Evolutionary conservation across 202 grass and related monocot genomes (phyloP).

Genomic region (Hordeum pubiflorum): DNA sequence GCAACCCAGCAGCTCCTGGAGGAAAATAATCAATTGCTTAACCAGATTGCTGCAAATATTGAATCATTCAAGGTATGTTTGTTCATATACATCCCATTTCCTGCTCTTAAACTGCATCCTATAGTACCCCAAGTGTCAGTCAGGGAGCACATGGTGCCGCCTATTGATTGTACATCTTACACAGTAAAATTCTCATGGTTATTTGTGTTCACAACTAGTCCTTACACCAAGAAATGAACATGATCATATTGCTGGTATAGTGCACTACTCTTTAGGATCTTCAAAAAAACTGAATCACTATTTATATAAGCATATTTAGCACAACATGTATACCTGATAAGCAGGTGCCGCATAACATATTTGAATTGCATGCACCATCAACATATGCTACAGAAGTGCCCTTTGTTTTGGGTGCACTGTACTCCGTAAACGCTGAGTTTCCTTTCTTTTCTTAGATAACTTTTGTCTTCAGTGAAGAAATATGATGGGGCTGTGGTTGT

Average conservation of each 20-base stretch:
- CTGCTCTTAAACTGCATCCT: background rate
- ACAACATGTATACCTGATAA: background rate
- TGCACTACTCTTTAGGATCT: background rate
- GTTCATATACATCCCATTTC: slow-evolving; percentile 21
- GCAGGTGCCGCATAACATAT: background rate
- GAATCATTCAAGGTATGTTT: slow-evolving; percentile 56
- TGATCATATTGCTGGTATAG: background rate
- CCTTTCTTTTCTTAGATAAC: background rate
- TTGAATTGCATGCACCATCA: background rate
- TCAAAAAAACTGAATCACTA: background rate
- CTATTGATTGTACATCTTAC: background rate
- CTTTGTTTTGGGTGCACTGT: background rate
- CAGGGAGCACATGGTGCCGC: background rate
- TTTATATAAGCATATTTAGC: background rate
- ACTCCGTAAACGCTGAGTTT: background rate
- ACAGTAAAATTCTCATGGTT: background rate
- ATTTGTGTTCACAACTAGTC: background rate
- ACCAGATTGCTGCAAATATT: slow-evolving; percentile 72
- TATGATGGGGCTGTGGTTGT: background rate
- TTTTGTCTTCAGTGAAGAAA: background rate
- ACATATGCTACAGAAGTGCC: background rate
- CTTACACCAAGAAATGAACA: background rate
- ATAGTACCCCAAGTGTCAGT: background rate
- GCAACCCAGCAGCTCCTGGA: slow-evolving; percentile 60
- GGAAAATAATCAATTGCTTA: slow-evolving; percentile 69